Evolutionary conservation across 2,329 filamentous ascomycete species (phyloP), one percentile per base, ranked within the genome.

Genomic region (Diaporthe sp.): DNA sequence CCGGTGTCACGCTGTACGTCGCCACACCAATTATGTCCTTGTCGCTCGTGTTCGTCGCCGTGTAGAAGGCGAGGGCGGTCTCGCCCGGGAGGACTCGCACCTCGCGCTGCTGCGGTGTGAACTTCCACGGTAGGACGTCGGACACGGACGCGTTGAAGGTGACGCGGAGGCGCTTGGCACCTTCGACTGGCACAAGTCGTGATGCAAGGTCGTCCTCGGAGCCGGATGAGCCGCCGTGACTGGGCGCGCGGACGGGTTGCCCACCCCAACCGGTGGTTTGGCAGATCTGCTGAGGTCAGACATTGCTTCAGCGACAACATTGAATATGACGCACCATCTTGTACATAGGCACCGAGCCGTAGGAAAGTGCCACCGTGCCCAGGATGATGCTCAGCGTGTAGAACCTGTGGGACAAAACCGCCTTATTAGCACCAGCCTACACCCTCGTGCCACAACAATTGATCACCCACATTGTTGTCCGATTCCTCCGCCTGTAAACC

Each of bases 1-100:
- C 97, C 0, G 97, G 97, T 3, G 96, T 98, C 42, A 99, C 97
- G 82, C 95, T 98, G 86, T 99, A 99, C 10, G 97, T 99, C 15
- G 97, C 97, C 58, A 99, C 96, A 65, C 97, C 97, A 81, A 99
- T 98, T 80, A 99, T 98, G 86, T 99, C 97, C 78, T 94, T 91
- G 78, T 94, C 91, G 76, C 94, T 95, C 78, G 92, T 93, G 87
- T 99, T 99, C 74, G 95, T 98, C 17, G 97, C 97, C 9, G 95
- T 99, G 86, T 98, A 99, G 84, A 99, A 99, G 4, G 97, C 97
- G 78, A 99, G 88, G 6, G 97, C 97, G 3, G 97, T 99, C 88
- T 99, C 97, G 78, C 97, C 97, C 0, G 97, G 97, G 2, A 98
- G 89, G 1, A 99, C 96, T 74, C 95, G 92, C 71, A 99, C 97